phyloP scores from a whole-genome alignment of 352 stramenopile genomes.

The Pythium aquatile region DNA sequence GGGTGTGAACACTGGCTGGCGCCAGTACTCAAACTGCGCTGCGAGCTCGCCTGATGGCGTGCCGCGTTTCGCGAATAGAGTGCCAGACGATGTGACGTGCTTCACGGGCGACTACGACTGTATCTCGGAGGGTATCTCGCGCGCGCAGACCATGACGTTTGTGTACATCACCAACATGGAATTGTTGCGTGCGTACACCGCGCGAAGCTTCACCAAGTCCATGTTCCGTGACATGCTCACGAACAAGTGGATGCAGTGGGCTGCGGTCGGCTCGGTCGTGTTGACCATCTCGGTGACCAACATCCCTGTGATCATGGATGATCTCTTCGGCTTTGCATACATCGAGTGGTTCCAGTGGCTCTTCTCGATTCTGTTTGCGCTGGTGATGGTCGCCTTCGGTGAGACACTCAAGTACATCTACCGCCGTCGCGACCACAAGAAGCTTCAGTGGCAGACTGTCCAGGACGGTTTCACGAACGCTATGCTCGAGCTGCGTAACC shows the following conservation, averaged over 20 bases:
- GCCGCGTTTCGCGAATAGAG: conserved; percentile 39
- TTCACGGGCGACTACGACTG: conserved; percentile 56
- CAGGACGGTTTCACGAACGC: conserved; percentile 44
- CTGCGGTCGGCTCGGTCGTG: conserved; percentile 51
- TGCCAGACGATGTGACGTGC: conserved; percentile 47
- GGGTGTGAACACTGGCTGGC: conserved; percentile 43
- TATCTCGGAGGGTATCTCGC: conserved; percentile 57
- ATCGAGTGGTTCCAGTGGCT: conserved; percentile 79
- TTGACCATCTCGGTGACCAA: conserved; percentile 70
- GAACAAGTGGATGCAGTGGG: conserved; percentile 83
- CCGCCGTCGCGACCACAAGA: conserved; percentile 54
- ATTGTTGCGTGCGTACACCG: conserved; percentile 69
- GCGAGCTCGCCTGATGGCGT: conserved; percentile 33
- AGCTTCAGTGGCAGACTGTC: conserved; percentile 33
- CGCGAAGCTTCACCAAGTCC: conserved; percentile 75
- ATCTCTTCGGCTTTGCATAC: conserved; percentile 66
- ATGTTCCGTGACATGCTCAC: conserved; percentile 67
- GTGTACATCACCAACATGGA: conserved; percentile 81
- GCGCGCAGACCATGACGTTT: conserved; percentile 73
- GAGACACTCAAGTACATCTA: conserved; percentile 71
- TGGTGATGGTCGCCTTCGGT: conserved; percentile 68
- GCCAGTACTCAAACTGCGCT: conserved; percentile 49
- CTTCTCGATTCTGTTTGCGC: conserved; percentile 61
- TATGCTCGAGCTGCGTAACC: conserved; percentile 57
- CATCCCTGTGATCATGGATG: conserved; percentile 61